phyloP scores from a whole-genome alignment of 2,329 filamentous ascomycete genomes.

The Fusarium neocosmosporiellum region DNA sequence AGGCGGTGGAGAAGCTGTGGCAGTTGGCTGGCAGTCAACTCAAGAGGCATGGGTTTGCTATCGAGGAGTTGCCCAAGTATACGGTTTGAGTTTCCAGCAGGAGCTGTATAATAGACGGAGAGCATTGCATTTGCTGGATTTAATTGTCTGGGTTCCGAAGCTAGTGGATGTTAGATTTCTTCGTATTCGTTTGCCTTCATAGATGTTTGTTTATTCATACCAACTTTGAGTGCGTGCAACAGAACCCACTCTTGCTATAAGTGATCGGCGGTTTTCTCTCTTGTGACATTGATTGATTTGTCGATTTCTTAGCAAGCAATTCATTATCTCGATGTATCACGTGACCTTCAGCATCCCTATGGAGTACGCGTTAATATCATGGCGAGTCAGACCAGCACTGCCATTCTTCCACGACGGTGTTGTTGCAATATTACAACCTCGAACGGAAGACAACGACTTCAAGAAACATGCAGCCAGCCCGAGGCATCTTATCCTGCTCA shows the following conservation, averaged over 20 bases:
- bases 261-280: background rate
- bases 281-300: background rate
- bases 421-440: background rate
- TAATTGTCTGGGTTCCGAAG: background rate
- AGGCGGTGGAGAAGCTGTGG: constrained; percentile 26
- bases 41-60: constrained; percentile 10
- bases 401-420: background rate
- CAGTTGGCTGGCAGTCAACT: constrained; percentile 12
- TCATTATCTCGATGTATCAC: background rate
- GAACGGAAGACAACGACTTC: background rate
- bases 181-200: background rate
- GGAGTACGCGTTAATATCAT: background rate
- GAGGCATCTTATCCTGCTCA: background rate
- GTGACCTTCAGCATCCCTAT: background rate
- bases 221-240: background rate
- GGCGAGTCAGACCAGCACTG: background rate
- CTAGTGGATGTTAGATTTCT: background rate
- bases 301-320: background rate
- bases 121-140: background rate
- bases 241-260: background rate
- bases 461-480: background rate
- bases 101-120: background rate
- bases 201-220: background rate
- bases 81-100: background rate
- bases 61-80: constrained; percentile 8